phyloP scores from a whole-genome alignment of 257 asterid species.

The Primulina tabacum region DNA sequence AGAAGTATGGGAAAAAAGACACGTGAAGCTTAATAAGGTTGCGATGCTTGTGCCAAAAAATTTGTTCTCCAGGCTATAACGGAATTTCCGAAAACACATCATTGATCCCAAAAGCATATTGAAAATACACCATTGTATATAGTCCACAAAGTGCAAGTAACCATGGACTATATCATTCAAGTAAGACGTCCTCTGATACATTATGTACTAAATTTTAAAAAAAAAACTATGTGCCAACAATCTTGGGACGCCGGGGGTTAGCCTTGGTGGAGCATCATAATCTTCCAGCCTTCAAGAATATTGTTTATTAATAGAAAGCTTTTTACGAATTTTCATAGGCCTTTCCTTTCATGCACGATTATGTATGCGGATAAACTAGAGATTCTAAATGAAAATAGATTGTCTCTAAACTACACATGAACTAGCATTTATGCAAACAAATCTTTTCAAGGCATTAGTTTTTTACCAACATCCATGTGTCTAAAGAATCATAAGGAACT shows the following conservation, averaged over 20 bases:
- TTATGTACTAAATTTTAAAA: too few relatives aligned
- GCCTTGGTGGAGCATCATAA: background rate
- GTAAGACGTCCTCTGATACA: too few relatives aligned
- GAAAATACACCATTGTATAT: background rate
- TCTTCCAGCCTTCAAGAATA: background rate
- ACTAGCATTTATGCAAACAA: background rate
- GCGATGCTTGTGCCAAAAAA: background rate
- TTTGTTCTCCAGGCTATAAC: background rate
- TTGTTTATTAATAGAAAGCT: background rate
- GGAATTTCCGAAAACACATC: background rate
- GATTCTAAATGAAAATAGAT: background rate
- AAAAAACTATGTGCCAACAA: background rate
- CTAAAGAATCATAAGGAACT: background rate
- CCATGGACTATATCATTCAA: too few relatives aligned
- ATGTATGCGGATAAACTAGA: background rate
- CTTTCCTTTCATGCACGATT: background rate
- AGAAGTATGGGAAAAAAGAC: too few relatives aligned
- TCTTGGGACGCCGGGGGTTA: background rate
- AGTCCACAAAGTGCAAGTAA: background rate
- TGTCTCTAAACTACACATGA: background rate
- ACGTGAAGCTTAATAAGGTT: background rate
- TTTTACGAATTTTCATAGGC: background rate
- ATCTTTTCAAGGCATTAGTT: background rate
- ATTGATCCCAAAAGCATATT: background rate
- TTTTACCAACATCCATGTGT: background rate